Conservation (phyloP, 1,284 basidiomycete species). For the Coniferiporia weirii region DNA sequence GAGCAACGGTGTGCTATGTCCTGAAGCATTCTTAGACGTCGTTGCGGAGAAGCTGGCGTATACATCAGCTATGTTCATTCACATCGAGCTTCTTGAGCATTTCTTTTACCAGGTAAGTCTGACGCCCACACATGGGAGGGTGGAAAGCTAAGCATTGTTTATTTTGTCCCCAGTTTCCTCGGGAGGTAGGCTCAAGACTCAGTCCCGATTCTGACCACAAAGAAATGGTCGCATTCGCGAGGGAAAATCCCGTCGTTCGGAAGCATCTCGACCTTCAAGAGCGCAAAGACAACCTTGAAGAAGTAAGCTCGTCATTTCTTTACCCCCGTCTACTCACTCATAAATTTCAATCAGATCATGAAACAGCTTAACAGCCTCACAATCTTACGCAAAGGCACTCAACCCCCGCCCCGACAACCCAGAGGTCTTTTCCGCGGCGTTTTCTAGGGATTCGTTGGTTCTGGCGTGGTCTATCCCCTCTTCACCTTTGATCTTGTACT, state of each 20-base stretch:
- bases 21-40: conserved; percentile 94
- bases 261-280: conserved; percentile 94
- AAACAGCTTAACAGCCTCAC: conserved; percentile 84
- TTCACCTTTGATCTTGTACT: conserved; percentile 1
- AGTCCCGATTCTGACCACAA: conserved; percentile 86
- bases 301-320: conserved; percentile 44
- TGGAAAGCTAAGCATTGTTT: background rate
- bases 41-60: conserved; percentile 97
- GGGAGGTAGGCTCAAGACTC: conserved; percentile 94
- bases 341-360: conserved; percentile 61
- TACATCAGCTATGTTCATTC: conserved; percentile 98
- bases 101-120: conserved; percentile 90
- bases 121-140: background rate
- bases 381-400: conserved; percentile 72
- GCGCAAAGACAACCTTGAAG: conserved; percentile 95
- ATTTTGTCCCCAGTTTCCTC: conserved; percentile 67
- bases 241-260: conserved; percentile 86
- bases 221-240: conserved; percentile 86
- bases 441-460: conserved; percentile 36
- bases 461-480: conserved; percentile 3
- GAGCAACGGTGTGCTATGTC: conserved; percentile 85
- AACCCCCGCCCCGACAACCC: conserved; percentile 61
- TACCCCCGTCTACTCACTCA: background rate
- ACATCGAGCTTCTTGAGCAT: conserved; percentile 93
- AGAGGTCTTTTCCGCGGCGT: conserved; percentile 70